These are phyloP conservation scores for Pichia nakasei DNA, from an alignment of 805 yeast genomes.

Conservation along the genomic window DNA sequence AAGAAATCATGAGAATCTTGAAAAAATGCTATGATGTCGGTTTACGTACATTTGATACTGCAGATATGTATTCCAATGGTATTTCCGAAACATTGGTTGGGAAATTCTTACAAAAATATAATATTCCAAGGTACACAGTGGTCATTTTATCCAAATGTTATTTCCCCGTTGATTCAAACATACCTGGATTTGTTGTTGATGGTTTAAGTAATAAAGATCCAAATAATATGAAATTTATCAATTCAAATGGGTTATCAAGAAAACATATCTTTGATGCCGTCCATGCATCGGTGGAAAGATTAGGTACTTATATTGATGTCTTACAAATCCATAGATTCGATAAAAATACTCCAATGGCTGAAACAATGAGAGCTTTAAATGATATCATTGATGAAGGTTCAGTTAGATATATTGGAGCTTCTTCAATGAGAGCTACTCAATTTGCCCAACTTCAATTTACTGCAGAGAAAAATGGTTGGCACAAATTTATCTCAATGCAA, in stretches of 20 bases:
- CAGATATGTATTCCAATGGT: slow-evolving; percentile 27
- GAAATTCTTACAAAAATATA: slow-evolving; percentile 20
- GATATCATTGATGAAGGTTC: slow-evolving; percentile 38
- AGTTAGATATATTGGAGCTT: slow-evolving; percentile 52
- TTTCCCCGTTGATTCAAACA: slow-evolving; percentile 8
- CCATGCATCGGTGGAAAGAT: slow-evolving; percentile 31
- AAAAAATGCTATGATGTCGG: slow-evolving; percentile 32
- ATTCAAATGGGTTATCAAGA: slow-evolving; percentile 33
- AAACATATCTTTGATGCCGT: slow-evolving; percentile 41
- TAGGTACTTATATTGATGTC: slow-evolving; percentile 46
- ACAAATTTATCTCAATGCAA: slow-evolving; percentile 51
- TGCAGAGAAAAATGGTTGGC: slow-evolving; percentile 50
- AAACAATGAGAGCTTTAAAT: slow-evolving; percentile 48
- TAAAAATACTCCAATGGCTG: slow-evolving; percentile 36
- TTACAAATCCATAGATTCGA: slow-evolving; percentile 52
- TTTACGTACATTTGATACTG: slow-evolving; percentile 37
- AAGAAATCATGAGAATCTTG: slow-evolving; percentile 33
- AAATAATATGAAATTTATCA: slow-evolving; percentile 15
- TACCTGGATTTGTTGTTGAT: slow-evolving; percentile 5
- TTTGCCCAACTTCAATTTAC: slow-evolving; percentile 43
- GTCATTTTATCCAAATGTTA: slow-evolving; percentile 23
- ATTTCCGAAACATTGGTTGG: slow-evolving; percentile 20
- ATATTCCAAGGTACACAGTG: slow-evolving; percentile 23
- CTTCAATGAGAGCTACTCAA: slow-evolving; percentile 47
- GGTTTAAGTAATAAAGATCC: not conserved